Conservation (phyloP, 2,329 filamentous ascomycete species). For the Exophiala calicioides region DNA sequence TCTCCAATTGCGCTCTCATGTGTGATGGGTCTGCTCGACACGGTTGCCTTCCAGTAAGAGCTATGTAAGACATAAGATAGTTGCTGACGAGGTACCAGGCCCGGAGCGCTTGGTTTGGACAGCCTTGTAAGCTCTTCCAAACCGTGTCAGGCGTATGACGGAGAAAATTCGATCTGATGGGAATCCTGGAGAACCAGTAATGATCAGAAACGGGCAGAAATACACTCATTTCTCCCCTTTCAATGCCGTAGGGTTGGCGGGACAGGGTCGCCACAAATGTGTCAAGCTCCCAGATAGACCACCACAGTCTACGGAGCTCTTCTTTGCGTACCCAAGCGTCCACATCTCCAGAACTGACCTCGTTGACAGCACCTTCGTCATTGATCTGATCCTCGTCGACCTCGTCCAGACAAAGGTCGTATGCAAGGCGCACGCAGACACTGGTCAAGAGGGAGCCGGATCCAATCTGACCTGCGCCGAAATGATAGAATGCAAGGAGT, state of each 20-base stretch:
- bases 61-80: constrained; percentile 12
- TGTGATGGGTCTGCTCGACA: neutral
- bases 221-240: constrained; percentile 13
- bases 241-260: constrained; percentile 12
- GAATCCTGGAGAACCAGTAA: constrained; percentile 9
- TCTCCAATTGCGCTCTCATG: constrained; percentile 4
- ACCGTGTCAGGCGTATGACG: neutral
- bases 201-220: constrained; percentile 16
- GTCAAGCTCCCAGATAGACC: constrained; percentile 21
- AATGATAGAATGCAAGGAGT: constrained; percentile 16
- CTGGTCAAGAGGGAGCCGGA: constrained; percentile 84
- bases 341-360: neutral
- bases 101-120: constrained; percentile 13
- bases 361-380: neutral
- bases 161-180: constrained; percentile 7
- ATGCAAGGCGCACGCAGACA: constrained; percentile 81
- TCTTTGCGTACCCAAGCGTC: constrained; percentile 14
- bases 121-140: constrained; percentile 17
- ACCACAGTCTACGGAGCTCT: constrained; percentile 17
- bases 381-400: constrained; percentile 62
- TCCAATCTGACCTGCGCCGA: neutral
- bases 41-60: constrained; percentile 1
- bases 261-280: constrained; percentile 16
- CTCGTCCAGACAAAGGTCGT: constrained; percentile 87
- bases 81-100: constrained; percentile 20